phyloP scores from a whole-genome alignment of 768 basidiomycete genomes.

The Calvatia gigantea region DNA sequence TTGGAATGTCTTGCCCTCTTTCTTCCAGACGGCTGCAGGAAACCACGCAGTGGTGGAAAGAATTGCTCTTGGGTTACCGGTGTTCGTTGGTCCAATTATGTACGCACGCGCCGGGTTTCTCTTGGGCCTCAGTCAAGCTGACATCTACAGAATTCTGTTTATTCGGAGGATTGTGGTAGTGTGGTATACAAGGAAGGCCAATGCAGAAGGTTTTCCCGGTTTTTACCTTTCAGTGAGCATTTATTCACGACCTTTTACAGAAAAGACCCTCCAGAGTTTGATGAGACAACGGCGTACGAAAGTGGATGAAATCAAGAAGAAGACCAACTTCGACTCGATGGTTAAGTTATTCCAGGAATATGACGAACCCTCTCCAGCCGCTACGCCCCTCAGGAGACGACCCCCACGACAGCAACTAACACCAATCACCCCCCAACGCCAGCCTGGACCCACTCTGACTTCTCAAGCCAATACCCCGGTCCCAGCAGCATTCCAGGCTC shows the following conservation, averaged over 20 bases:
- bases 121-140: not conserved
- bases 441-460: constrained; percentile 19
- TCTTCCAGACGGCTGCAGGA: constrained; percentile 25
- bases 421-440: constrained; percentile 31
- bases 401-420: constrained; percentile 23
- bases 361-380: constrained; percentile 52
- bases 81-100: constrained; percentile 75
- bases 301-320: constrained; percentile 96
- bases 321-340: constrained; percentile 93
- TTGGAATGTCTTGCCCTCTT: constrained; percentile 46
- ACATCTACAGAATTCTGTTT: constrained; percentile 54
- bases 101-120: constrained; percentile 41
- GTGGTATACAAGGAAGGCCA: constrained; percentile 79
- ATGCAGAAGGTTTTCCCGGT: constrained; percentile 66
- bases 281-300: constrained; percentile 79
- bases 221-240: not conserved
- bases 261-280: constrained; percentile 71
- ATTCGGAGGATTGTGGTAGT: constrained; percentile 77
- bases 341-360: constrained; percentile 88
- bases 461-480: constrained; percentile 21
- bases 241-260: constrained; percentile 44
- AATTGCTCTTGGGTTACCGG: constrained; percentile 49
- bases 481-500: constrained; percentile 21
- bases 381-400: constrained; percentile 42
- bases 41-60: constrained; percentile 33